Percentiles rank a stretch among this genome's conserved stretches.
These are phyloP conservation scores for Hirsutella minnesotensis DNA, from an alignment of 2,329 filamentous ascomycete species.

Conservation along the genomic window DNA sequence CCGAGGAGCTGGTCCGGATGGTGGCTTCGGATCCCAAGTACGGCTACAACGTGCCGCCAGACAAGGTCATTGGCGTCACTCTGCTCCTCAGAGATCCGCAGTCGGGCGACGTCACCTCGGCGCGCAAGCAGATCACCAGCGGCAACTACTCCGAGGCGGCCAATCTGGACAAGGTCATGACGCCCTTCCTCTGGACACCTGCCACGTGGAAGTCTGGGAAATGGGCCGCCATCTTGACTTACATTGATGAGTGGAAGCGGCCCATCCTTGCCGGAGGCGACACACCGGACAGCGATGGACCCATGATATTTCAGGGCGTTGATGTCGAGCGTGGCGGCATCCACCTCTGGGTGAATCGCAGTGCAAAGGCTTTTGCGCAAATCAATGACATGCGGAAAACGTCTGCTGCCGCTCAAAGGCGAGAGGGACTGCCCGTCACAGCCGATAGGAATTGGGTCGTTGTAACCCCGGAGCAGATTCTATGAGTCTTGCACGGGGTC, in stretches of 20 bases:
- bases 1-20: constrained; percentile 33
- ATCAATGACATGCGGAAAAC: constrained; percentile 25
- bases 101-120: constrained; percentile 17
- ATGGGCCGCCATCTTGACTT: constrained; percentile 28
- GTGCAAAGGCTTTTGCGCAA: constrained; percentile 19
- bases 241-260: constrained; percentile 30
- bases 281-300: constrained; percentile 28
- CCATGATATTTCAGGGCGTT: constrained; percentile 32
- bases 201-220: constrained; percentile 32
- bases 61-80: constrained; percentile 32
- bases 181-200: constrained; percentile 29
- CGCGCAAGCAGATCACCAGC: constrained; percentile 26
- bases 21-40: constrained; percentile 31
- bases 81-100: constrained; percentile 21
- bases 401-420: constrained; percentile 19
- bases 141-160: constrained; percentile 21
- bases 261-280: constrained; percentile 30
- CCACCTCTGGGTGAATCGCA: constrained; percentile 29
- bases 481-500: constrained; percentile 8
- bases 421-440: constrained; percentile 23
- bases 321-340: constrained; percentile 27
- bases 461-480: constrained; percentile 26
- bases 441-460: constrained; percentile 33
- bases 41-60: constrained; percentile 30
- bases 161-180: constrained; percentile 27